Conservation (phyloP, 2,329 filamentous ascomycete species). For the Thielaviopsis ethacetica region DNA sequence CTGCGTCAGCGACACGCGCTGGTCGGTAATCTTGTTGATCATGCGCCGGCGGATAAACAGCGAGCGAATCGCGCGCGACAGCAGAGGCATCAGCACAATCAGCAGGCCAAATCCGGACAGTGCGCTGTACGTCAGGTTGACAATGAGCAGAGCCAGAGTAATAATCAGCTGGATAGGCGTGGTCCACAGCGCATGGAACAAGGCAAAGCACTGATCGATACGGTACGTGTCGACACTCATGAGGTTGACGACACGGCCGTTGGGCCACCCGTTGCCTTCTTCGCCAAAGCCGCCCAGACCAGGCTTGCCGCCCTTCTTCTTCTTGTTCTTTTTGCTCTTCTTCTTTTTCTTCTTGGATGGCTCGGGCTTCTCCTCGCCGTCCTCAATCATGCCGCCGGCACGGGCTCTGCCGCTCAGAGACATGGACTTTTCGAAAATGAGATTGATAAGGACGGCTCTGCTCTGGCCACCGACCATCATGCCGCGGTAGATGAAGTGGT, state of each 20-base stretch:
- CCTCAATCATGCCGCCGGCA: conserved; percentile 49
- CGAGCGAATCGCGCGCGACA: conserved; percentile 61
- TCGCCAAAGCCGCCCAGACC: conserved; percentile 36
- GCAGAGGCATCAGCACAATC: conserved; percentile 57
- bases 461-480: conserved; percentile 82
- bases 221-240: conserved; percentile 95
- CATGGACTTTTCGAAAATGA: conserved; percentile 90
- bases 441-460: conserved; percentile 63
- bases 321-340: conserved; percentile 22
- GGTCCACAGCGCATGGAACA: conserved; percentile 88
- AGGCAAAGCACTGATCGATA: conserved; percentile 69
- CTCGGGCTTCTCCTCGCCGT: conserved; percentile 23
- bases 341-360: conserved; percentile 25
- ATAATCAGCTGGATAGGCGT: conserved; percentile 63
- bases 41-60: conserved; percentile 57
- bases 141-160: conserved; percentile 60
- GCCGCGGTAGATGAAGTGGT: conserved; percentile 83
- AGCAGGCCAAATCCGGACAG: conserved; percentile 76
- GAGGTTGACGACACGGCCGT: conserved; percentile 77
- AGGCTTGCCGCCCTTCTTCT: conserved; percentile 23
- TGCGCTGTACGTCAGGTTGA: conserved; percentile 84
- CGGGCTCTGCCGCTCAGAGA: conserved; percentile 74
- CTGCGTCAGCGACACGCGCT: conserved; percentile 78
- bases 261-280: conserved; percentile 75
- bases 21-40: conserved; percentile 91